Base-by-base conservation (phyloP, 257 asterid species). In the Eustoma russellianum region DNA sequence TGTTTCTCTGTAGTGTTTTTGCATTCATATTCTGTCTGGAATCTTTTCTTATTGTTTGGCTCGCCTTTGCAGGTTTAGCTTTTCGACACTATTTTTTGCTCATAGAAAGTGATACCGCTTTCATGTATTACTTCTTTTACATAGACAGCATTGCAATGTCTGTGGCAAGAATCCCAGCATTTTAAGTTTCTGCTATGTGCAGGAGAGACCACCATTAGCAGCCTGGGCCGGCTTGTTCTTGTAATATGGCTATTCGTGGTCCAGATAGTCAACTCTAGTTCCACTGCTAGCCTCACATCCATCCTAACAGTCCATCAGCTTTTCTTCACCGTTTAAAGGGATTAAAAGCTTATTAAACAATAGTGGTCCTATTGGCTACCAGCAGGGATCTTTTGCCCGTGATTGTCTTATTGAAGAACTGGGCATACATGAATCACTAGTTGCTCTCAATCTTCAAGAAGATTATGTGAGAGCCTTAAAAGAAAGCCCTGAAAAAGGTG, bases 241-340 rank as follows among this genome's bases (percentile, higher is more conserved):
- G 43, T 88, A 28, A 66, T 85, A 61, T 85, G 97, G 97, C 81
- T 88, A 17, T 88, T 88, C 53, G 91, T 88, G 63, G 93, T 85
- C 38, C 53, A 82, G 61, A 80, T 85, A 58, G 66, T 88, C 41
- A 78, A 71, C 16, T 82, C 90, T 45, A 85, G 97, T 78, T 85
- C 82, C 73, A 80, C 95, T 9, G 78, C 76, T n/a, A n/a, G n/a
- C n/a, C n/a, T n/a, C 47, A 78, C 90, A 30, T 81, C 90, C 17
- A 81, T 76, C 68, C 83, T 82, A 7, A 78, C 91, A 0, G 86
- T 71, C 44, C 83, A 82, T 56, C 77, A 65, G 53, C 78, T 82
- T 38, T n/a, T 60, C 74, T 24, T 73, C 86, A 0, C 61, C 91
- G 0, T 70, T 82, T 16, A 69, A 65, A 65, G 91, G 91, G 49